Percentiles rank a stretch among this genome's conserved stretches.
phyloP scores from a whole-genome alignment of 139 green algal species.

The Chlorella ohadii region DNA sequence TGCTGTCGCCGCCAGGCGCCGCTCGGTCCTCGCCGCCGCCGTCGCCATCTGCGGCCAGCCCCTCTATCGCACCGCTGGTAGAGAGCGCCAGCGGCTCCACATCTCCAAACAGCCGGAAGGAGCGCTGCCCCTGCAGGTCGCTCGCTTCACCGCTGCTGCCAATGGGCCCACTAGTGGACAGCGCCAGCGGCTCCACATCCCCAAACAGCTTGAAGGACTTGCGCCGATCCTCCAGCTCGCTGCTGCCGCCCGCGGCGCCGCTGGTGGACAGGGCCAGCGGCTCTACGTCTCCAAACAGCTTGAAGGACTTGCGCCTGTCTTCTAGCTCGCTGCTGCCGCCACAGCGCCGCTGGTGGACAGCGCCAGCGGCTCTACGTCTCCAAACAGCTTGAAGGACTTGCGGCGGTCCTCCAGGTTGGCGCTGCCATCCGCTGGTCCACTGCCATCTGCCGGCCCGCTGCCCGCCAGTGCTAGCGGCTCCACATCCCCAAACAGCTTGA shows the following conservation, averaged over 20 bases:
- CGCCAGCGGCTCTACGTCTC: conserved; percentile 16
- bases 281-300: conserved; percentile 33
- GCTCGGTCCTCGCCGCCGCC: too few relatives aligned
- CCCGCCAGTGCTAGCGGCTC: too few relatives aligned
- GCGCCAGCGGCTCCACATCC: conserved; percentile 10
- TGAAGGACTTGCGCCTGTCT: conserved; percentile 1
- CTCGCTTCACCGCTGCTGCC: too few relatives aligned
- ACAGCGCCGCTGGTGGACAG: not conserved
- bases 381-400: conserved; percentile 32
- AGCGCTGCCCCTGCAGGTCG: not conserved
- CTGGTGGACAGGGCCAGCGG: not conserved
- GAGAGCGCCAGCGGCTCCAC: not conserved
- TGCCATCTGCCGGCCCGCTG: not conserved
- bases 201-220: conserved; percentile 33
- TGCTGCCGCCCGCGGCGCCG: not conserved
- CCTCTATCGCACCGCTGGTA: too few relatives aligned
- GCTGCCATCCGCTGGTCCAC: not conserved
- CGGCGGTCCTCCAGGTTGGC: not conserved
- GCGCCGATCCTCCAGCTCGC: not conserved
- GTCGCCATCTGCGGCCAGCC: too few relatives aligned
- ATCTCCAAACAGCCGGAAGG: conserved; percentile 28
- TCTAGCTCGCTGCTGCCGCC: not conserved
- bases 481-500: conserved; percentile 29
- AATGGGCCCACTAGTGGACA: not conserved
- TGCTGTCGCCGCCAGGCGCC: too few relatives aligned